These are phyloP conservation scores for Cydonia oblonga DNA, from an alignment of 331 rosid genomes.

Conservation along the genomic window DNA sequence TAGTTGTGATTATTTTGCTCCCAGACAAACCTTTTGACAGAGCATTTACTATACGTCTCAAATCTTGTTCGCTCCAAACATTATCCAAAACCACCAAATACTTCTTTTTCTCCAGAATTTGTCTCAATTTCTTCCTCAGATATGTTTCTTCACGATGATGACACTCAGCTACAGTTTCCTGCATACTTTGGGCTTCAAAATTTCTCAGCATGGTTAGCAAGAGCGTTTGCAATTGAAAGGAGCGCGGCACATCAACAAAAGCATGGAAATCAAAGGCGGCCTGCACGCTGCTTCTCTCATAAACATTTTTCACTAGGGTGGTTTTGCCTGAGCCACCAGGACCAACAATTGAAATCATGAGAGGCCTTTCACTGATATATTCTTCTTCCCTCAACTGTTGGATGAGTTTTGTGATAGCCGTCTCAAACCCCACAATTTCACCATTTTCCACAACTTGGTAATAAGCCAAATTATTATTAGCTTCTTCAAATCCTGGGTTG, in stretches of 20 bases:
- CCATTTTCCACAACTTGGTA: neutral
- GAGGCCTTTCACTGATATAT: neutral
- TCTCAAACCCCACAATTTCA: neutral
- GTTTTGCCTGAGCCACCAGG: conserved; percentile 6
- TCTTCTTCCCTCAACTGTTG: neutral
- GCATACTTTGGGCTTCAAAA: neutral
- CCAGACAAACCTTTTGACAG: neutral
- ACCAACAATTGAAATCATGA: neutral
- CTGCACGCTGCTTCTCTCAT: neutral
- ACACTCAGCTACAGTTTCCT: neutral
- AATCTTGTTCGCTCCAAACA: neutral
- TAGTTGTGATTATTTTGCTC: neutral
- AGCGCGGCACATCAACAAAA: neutral
- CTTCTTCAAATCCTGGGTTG: neutral
- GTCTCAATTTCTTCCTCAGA: neutral
- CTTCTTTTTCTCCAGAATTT: neutral
- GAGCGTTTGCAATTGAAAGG: neutral
- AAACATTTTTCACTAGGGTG: neutral
- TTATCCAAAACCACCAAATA: conserved; percentile 5
- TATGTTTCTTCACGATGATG: too few relatives aligned
- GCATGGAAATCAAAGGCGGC: neutral
- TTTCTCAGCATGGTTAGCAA: neutral
- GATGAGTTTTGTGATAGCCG: neutral
- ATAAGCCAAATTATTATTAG: neutral
- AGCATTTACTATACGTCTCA: neutral